Conservation (phyloP, 371 early-diverging fungal species). For the Gilbertella persicaria region DNA sequence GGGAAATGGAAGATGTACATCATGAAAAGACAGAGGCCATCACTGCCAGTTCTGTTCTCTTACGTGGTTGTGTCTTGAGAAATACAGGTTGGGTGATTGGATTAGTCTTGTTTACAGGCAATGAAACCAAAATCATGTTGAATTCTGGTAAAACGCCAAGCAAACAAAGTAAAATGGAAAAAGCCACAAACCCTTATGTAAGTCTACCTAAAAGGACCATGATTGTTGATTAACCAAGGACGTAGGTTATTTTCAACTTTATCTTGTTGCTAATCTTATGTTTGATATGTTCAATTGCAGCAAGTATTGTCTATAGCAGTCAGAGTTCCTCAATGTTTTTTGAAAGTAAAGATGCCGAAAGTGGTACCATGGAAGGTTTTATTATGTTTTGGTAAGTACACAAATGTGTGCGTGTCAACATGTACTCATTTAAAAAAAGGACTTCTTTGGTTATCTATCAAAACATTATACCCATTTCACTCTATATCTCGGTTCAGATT, state of each 20-base stretch:
- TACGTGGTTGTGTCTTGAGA: constrained; percentile 91
- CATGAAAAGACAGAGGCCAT: constrained; percentile 70
- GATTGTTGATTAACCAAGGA: background rate
- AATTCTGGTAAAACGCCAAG: constrained; percentile 92
- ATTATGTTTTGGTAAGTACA: constrained; percentile 49
- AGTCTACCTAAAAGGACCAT: background rate
- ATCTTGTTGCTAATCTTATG: constrained; percentile 55
- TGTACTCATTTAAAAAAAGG: constrained; percentile 16
- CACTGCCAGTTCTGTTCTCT: constrained; percentile 79
- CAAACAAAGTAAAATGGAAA: constrained; percentile 95
- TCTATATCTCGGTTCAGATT: constrained; percentile 95
- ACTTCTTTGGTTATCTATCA: constrained; percentile 51
- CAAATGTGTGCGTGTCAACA: background rate
- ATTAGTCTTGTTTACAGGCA: constrained; percentile 84
- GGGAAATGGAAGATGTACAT: constrained; percentile 28
- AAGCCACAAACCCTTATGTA: constrained; percentile 92
- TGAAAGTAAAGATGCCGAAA: constrained; percentile 43
- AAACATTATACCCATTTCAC: constrained; percentile 84
- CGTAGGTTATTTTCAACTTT: constrained; percentile 52
- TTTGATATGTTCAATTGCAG: constrained; percentile 68
- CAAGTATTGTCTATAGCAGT: constrained; percentile 46
- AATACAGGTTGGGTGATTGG: constrained; percentile 92
- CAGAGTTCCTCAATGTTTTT: constrained; percentile 34
- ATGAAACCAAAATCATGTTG: constrained; percentile 88
- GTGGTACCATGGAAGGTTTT: constrained; percentile 50